Base-by-base conservation (phyloP, 306 rosid genomes). In the Medicago truncatula region DNA sequence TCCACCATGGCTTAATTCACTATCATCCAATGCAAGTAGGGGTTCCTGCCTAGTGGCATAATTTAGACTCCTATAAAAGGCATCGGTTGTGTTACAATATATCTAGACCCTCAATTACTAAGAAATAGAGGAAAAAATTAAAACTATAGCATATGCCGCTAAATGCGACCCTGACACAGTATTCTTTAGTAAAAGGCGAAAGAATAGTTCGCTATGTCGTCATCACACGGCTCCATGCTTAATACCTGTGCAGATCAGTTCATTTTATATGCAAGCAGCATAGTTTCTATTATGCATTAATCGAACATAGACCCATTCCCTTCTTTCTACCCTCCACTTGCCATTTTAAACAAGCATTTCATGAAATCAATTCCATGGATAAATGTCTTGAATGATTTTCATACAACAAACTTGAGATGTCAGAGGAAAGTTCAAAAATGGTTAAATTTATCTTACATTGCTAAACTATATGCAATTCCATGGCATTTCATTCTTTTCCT, bases 401-500 rank as follows among this genome's bases (percentile, higher is more conserved):
- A 18, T 90, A 89, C 15, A 59, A 86, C 65, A 74, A 80, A 50
- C 87, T 92, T 52, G 85, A 86, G 57, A 82, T 89, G 81, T 89
- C 94, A 6, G 96, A 90, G 75, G 98, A 96, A n/a, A 87, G 98
- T 92, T 88, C 88, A 73, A n/a, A 96, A 96, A 82, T 98, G 92
- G 99, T 98, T 92, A 85, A 18, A 54, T 34, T 68, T 76, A 53
- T 52, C 6, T 40, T 72, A 70, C 59, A 34, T 50, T 65, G 23
- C 1, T 21, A 21, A 21, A 21, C 23, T 21, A 21, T 21, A 21
- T 21, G 23, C 31, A 28, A 28, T 28, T 21, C 31, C 3, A n/a
- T n/a, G n/a, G n/a, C n/a, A n/a, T n/a, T n/a, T n/a, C n/a, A n/a
- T 9, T 7, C n/a, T 9, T 28, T 28, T 28, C 31, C 31, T 28